Evolutionary conservation across 768 basidiomycete species (phyloP).

Genomic region (Sutorius australiensis): DNA sequence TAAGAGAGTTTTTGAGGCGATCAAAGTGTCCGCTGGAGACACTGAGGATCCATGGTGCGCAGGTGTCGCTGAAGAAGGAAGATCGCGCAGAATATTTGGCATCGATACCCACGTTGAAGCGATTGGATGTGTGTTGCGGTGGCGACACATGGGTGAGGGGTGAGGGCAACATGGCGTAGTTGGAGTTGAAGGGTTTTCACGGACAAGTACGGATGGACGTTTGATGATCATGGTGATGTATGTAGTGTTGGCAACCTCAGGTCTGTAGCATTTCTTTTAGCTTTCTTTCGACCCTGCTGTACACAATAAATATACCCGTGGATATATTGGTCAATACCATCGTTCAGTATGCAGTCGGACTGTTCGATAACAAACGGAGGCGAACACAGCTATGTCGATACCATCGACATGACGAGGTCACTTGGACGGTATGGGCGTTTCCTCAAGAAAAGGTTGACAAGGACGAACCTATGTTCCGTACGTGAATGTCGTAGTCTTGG

Average conservation of each 20-base stretch:
- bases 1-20: constrained; percentile 18
- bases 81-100: constrained; percentile 9
- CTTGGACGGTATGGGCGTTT: too few species aligned
- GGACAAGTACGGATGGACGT: background rate
- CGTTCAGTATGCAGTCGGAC: background rate
- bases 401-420: background rate
- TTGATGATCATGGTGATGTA: background rate
- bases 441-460: too few species aligned
- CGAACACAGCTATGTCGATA: background rate
- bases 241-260: background rate
- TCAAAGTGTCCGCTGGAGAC: constrained; percentile 21
- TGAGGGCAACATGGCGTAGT: too few species aligned
- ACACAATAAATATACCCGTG: background rate
- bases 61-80: constrained; percentile 12
- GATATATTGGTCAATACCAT: too few species aligned
- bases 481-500: too few species aligned
- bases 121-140: constrained; percentile 13
- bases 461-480: too few species aligned
- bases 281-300: background rate
- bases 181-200: background rate
- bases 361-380: background rate
- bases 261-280: background rate
- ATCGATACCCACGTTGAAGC: constrained; percentile 18
- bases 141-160: constrained; percentile 2
- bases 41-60: constrained; percentile 11